Conservation (phyloP, 768 basidiomycete species). For the Serendipita vermifera region DNA sequence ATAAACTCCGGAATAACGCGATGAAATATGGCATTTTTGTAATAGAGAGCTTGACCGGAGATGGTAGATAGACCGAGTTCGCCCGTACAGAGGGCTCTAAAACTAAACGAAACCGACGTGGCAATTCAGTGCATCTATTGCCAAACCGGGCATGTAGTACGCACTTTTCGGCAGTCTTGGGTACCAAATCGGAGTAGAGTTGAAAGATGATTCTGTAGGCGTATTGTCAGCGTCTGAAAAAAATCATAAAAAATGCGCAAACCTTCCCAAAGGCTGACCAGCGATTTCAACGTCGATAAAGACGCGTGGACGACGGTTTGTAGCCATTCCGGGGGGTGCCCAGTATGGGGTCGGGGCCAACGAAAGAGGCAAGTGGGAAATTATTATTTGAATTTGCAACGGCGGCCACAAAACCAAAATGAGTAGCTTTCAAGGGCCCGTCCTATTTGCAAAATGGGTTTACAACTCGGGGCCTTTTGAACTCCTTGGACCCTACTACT, state of each 20-base stretch:
- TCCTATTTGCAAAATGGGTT: too few species aligned
- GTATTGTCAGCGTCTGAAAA: conserved; percentile 3
- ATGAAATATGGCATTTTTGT: conserved; percentile 68
- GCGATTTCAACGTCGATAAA: conserved; percentile 56
- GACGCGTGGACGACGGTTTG: conserved; percentile 33
- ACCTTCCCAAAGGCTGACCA: conserved; percentile 44
- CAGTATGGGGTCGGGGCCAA: too few species aligned
- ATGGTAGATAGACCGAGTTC: conserved; percentile 59
- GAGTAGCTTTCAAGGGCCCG: too few species aligned
- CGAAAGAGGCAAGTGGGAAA: too few species aligned
- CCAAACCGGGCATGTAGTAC: conserved; percentile 14
- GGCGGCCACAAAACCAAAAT: too few species aligned
- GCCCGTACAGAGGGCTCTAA: conserved; percentile 76
- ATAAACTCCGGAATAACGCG: conserved; percentile 68
- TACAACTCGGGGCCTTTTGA: too few species aligned
- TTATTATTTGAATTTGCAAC: too few species aligned
- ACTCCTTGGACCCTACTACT: too few species aligned
- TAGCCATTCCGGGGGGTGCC: too few species aligned
- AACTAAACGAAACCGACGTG: conserved; percentile 34
- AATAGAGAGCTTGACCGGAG: conserved; percentile 60
- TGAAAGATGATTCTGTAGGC: conserved; percentile 53
- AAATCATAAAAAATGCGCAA: conserved; percentile 12
- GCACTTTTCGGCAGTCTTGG: conserved; percentile 74
- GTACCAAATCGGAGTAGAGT: conserved; percentile 56
- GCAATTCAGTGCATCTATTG: neutral